Conservation (phyloP, 169 alveolate genomes). For the Besnoitia besnoiti region DNA sequence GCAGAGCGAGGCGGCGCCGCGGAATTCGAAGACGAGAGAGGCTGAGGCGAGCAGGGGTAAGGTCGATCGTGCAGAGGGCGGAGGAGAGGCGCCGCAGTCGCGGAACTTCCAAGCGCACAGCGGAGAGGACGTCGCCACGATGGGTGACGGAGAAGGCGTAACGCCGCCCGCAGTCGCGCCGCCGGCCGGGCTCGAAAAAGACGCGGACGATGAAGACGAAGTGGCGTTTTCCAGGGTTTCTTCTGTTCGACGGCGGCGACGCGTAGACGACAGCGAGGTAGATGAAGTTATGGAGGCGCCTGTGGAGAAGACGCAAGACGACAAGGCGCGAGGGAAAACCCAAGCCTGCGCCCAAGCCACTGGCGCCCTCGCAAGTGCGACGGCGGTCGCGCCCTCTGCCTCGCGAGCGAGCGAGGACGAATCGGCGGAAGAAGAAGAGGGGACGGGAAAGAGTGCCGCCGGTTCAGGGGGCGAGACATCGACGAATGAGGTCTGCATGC, state of each 20-base stretch:
- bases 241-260: not conserved
- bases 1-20: not conserved
- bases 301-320: not conserved
- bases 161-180: not conserved
- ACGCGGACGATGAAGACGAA: not conserved
- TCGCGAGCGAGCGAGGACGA: not conserved
- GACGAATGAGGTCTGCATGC: no score
- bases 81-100: not conserved
- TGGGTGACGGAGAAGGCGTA: not conserved
- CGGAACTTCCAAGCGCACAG: not conserved
- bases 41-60: not conserved
- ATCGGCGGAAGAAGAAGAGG: not conserved
- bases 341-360: no score
- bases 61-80: slow-evolving; percentile 1
- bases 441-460: not conserved
- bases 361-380: not conserved
- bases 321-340: no score
- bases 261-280: not conserved
- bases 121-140: not conserved
- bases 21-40: not conserved
- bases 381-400: not conserved
- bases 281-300: not conserved
- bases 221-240: not conserved
- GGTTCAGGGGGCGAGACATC: not conserved
- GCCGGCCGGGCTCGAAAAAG: not conserved